phyloP scores from a whole-genome alignment of 2,329 filamentous ascomycete genomes.

The Colletotrichum karsti region DNA sequence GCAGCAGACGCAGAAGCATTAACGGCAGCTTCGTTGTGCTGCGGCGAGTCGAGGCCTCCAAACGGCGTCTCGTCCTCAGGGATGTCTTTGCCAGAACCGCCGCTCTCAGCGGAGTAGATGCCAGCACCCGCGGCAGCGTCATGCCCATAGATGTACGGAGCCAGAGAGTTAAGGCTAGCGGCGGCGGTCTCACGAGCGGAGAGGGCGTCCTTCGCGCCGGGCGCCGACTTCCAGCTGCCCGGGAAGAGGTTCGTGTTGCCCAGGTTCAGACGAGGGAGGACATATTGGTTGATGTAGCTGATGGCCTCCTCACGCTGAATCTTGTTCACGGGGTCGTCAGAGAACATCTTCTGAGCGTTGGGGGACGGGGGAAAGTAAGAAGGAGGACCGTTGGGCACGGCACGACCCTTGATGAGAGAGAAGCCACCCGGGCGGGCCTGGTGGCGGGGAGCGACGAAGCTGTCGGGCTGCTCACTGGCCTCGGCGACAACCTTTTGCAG shows the following conservation, averaged over 20 bases:
- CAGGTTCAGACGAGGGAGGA: conserved; percentile 67
- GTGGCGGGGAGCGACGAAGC: conserved; percentile 65
- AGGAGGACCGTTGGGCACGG: conserved; percentile 70
- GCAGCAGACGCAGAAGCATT: conserved; percentile 9
- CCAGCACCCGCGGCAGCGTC: conserved; percentile 53
- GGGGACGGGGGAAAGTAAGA: conserved; percentile 65
- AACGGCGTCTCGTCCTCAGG: conserved; percentile 32
- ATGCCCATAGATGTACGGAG: conserved; percentile 64
- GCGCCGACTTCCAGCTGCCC: conserved; percentile 40
- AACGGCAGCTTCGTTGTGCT: conserved; percentile 10
- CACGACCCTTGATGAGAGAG: conserved; percentile 69
- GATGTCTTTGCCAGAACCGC: conserved; percentile 29
- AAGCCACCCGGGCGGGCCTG: conserved; percentile 64
- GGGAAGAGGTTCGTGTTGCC: conserved; percentile 54
- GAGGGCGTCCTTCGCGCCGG: conserved; percentile 42
- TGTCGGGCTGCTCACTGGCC: conserved; percentile 59
- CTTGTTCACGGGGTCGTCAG: conserved; percentile 68
- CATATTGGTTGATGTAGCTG: conserved; percentile 75
- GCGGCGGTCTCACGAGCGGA: conserved; percentile 54
- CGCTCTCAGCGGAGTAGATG: conserved; percentile 42
- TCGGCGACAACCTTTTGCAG: conserved; percentile 69
- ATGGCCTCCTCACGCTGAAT: conserved; percentile 73
- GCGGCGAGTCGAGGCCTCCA: conserved; percentile 27
- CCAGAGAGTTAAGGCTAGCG: conserved; percentile 61
- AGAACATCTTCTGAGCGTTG: conserved; percentile 46